A percentile compares a stretch with the other conserved stretches of the same genome.
These are phyloP conservation scores for Hemerocallis citrina DNA, from an alignment of 106 monocot genomes.

Conservation along the genomic window DNA sequence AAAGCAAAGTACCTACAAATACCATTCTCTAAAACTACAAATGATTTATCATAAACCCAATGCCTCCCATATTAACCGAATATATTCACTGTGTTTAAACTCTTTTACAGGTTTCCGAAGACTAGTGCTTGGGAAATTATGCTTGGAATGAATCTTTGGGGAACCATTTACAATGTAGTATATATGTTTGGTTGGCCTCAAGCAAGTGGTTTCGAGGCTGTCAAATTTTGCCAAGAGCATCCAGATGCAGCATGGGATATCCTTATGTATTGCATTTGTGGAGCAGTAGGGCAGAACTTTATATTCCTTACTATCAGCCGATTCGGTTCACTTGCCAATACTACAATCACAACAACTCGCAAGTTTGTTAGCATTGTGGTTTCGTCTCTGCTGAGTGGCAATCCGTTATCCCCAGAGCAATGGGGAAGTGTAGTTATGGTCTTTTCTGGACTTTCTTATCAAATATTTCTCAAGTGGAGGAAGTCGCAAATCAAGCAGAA, in stretches of 20 bases:
- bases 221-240: slow-evolving; percentile 62
- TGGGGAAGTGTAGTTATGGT: slow-evolving; percentile 95
- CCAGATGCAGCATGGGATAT: slow-evolving; percentile 99
- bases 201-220: slow-evolving; percentile 62
- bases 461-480: slow-evolving; percentile 80
- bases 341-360: slow-evolving; percentile 88
- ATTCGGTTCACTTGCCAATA: slow-evolving; percentile 87
- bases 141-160: slow-evolving; percentile 99
- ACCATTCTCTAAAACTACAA: not conserved
- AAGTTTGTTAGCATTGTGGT: slow-evolving; percentile 98
- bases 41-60: not conserved
- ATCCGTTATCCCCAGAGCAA: slow-evolving; percentile 69
- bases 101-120: slow-evolving; percentile 62
- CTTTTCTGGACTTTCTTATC: slow-evolving; percentile 79
- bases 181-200: slow-evolving; percentile 80
- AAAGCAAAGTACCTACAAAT: slow-evolving; percentile 40
- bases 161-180: slow-evolving; percentile 68
- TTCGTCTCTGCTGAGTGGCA: slow-evolving; percentile 77
- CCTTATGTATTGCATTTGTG: slow-evolving; percentile 81
- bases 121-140: slow-evolving; percentile 96
- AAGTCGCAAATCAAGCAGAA: slow-evolving; percentile 27
- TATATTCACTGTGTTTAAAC: not conserved
- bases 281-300: slow-evolving; percentile 92
- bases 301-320: slow-evolving; percentile 82
- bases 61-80: not conserved